Conservation (phyloP, 208 protist genomes). For the Acanthamoeba sp. region DNA sequence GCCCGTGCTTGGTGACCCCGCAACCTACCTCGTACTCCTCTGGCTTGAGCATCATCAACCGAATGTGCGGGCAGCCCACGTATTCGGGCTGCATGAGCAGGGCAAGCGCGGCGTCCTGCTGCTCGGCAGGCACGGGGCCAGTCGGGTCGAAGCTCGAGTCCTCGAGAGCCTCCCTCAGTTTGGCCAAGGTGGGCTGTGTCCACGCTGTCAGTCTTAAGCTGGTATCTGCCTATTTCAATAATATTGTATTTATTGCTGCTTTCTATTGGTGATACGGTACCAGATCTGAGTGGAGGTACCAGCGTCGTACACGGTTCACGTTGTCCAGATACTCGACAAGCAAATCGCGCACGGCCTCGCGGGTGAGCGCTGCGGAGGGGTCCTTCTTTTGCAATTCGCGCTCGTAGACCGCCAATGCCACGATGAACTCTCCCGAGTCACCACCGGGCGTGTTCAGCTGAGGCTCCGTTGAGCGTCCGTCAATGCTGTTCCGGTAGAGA, state of each 20-base stretch:
- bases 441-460: conserved; percentile 13
- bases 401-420: conserved; percentile 31
- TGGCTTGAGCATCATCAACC: conserved; percentile 9
- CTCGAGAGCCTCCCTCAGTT: not conserved
- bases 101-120: not conserved
- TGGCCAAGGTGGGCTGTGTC: not conserved
- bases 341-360: not conserved
- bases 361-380: not conserved
- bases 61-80: conserved; percentile 11
- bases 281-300: conserved; percentile 21
- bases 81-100: conserved; percentile 28
- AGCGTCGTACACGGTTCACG: conserved; percentile 3
- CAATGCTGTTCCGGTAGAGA: not conserved
- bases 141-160: conserved; percentile 18
- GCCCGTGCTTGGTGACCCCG: too few species aligned
- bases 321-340: not conserved
- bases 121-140: not conserved
- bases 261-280: not conserved
- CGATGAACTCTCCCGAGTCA: conserved; percentile 49
- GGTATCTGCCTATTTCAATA: too few species aligned
- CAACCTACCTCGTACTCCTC: not conserved
- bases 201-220: too few species aligned
- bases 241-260: not conserved
- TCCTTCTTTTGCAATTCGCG: not conserved
- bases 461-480: not conserved